These are phyloP conservation scores for Geotrichum carabidarum DNA, from an alignment of 1,139 yeast genomes.

Conservation along the genomic window DNA sequence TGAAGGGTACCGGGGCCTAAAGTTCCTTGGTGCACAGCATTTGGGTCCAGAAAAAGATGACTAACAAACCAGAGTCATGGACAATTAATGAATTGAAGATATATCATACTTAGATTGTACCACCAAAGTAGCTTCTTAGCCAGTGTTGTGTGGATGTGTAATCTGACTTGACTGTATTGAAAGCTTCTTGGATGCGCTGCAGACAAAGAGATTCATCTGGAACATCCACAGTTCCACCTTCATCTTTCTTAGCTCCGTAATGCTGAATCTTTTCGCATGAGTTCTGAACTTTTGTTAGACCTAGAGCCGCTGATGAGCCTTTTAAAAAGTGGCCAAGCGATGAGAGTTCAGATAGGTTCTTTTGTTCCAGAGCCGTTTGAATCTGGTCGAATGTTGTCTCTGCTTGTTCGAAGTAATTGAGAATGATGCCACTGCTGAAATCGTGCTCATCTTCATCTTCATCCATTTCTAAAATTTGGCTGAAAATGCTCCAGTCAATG, in stretches of 20 bases:
- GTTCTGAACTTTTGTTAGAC: conserved; percentile 71
- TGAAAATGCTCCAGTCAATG: conserved; percentile 83
- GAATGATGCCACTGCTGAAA: conserved; percentile 69
- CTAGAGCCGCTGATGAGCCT: conserved; percentile 94
- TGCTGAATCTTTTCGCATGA: conserved; percentile 93
- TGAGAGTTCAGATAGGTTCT: conserved; percentile 58
- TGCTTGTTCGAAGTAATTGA: conserved; percentile 86
- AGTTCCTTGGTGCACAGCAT: conserved; percentile 43
- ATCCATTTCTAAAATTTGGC: conserved; percentile 89
- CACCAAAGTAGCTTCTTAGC: conserved; percentile 20
- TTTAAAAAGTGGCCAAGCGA: conserved; percentile 86
- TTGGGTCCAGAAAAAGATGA: conserved; percentile 30
- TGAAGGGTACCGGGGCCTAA: conserved; percentile 29
- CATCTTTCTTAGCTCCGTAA: conserved; percentile 57
- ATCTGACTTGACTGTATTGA: conserved; percentile 31
- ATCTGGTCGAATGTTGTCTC: conserved; percentile 71
- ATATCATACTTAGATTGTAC: not conserved
- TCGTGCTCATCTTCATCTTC: conserved; percentile 81
- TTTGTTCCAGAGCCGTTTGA: conserved; percentile 48
- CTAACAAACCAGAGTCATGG: not conserved
- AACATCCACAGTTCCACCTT: conserved; percentile 34
- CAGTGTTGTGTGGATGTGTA: conserved; percentile 34
- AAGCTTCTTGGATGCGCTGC: conserved; percentile 25
- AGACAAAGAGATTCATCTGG: conserved; percentile 30
- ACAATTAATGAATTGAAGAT: not conserved